These are phyloP conservation scores for Chara braunii DNA, from an alignment of 139 green algal genomes.

Conservation along the genomic window DNA sequence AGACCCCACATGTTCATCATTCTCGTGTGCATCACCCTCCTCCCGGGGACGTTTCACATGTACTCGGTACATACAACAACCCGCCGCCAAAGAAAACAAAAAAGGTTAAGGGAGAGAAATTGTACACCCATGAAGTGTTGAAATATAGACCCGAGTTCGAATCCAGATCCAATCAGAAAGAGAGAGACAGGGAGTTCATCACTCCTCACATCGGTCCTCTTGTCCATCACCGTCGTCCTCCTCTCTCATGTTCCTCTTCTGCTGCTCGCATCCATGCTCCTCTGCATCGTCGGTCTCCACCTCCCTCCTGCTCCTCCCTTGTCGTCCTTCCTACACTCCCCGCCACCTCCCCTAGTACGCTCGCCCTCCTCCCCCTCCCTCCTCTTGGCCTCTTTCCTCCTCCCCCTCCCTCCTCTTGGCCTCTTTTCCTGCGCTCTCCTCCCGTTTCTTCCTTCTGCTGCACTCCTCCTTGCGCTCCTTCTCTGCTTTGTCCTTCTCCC, in stretches of 20 bases:
- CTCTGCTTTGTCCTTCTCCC: background rate
- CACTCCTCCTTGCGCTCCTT: background rate
- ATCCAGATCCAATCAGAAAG: too few species aligned
- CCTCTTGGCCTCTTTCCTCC: background rate
- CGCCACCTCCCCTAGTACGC: background rate
- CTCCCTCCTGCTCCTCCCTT: background rate
- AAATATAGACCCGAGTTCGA: too few species aligned
- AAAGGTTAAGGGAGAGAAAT: too few species aligned
- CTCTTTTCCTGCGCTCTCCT: background rate
- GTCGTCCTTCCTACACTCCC: background rate
- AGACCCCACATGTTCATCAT: too few species aligned
- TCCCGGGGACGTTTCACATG: too few species aligned
- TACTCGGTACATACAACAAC: too few species aligned
- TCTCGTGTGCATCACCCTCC: too few species aligned
- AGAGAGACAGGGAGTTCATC: too few species aligned
- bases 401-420: background rate
- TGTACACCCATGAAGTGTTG: too few species aligned
- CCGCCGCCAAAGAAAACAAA: too few species aligned
- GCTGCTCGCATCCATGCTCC: background rate
- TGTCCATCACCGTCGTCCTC: conserved; percentile 1
- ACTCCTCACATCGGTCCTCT: background rate
- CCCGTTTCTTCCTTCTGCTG: background rate
- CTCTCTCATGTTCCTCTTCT: background rate
- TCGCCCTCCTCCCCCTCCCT: background rate
- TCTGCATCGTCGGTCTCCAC: conserved; percentile 1